phyloP scores from a whole-genome alignment of 1,139 yeast genomes.

The Oligophagozyma castellii region DNA sequence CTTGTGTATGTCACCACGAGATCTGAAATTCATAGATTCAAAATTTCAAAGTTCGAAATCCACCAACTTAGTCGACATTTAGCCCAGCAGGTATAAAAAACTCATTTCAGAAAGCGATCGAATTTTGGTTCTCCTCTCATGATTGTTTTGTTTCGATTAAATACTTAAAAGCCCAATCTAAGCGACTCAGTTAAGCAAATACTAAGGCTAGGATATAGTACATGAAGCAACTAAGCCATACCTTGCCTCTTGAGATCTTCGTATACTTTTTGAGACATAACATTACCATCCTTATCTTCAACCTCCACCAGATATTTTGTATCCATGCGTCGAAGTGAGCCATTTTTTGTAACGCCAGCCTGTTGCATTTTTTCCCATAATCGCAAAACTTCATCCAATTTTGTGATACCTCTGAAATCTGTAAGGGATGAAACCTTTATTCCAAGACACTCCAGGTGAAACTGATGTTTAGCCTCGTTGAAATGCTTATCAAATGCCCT shows the following conservation, averaged over 20 bases:
- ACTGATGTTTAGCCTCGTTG: conserved; percentile 48
- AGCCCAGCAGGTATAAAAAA: too few species aligned
- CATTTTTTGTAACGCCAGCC: background rate
- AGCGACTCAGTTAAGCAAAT: too few species aligned
- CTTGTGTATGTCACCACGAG: background rate
- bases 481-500: conserved; percentile 64
- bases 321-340: too few species aligned
- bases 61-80: too few species aligned
- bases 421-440: conserved; percentile 30
- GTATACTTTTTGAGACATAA: conserved; percentile 72
- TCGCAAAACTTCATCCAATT: conserved; percentile 52
- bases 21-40: background rate
- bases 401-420: conserved; percentile 51
- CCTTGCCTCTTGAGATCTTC: conserved; percentile 81
- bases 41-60: background rate
- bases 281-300: conserved; percentile 88
- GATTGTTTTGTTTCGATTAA: too few species aligned
- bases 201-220: too few species aligned
- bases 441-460: conserved; percentile 69
- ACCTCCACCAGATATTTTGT: conserved; percentile 35
- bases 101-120: too few species aligned
- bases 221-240: conserved; percentile 37
- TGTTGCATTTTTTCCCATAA: conserved; percentile 37
- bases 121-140: too few species aligned
- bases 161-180: too few species aligned